Evolutionary conservation across 768 basidiomycete genomes (phyloP).

Genomic region (Suillus weaverae): DNA sequence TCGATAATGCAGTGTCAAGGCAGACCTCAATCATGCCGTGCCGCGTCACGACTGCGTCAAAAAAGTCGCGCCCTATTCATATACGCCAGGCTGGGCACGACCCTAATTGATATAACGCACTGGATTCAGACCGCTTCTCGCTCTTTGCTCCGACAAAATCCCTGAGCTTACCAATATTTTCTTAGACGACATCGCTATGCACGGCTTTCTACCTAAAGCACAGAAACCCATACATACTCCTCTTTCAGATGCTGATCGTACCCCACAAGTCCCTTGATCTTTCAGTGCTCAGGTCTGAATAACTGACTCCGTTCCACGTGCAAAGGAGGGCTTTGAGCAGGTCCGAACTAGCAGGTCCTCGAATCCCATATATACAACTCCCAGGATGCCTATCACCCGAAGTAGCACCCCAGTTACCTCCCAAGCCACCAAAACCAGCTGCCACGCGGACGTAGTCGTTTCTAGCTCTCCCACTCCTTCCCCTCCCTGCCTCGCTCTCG

Average conservation of each 20-base stretch:
- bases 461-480: constrained; percentile 41
- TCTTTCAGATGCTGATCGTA: constrained; percentile 37
- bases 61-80: too few species aligned
- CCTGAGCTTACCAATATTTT: too few species aligned
- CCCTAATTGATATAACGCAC: too few species aligned
- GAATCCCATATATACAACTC: constrained; percentile 56
- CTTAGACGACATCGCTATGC: constrained; percentile 37
- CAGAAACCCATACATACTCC: constrained; percentile 48
- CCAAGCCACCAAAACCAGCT: constrained; percentile 23
- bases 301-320: constrained; percentile 71
- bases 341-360: constrained; percentile 48
- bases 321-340: constrained; percentile 67
- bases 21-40: too few species aligned
- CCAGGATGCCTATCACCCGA: constrained; percentile 51
- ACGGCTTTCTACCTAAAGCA: constrained; percentile 46
- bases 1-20: too few species aligned
- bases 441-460: constrained; percentile 34
- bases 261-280: neutral
- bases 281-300: constrained; percentile 32
- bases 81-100: too few species aligned
- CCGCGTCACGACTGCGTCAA: too few species aligned
- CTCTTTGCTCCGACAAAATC: too few species aligned
- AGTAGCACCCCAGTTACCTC: neutral
- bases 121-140: too few species aligned
- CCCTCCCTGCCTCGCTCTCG: constrained; percentile 34